Conservation (phyloP, 1,284 basidiomycete species). For the Cryptococcus amylolentus region DNA sequence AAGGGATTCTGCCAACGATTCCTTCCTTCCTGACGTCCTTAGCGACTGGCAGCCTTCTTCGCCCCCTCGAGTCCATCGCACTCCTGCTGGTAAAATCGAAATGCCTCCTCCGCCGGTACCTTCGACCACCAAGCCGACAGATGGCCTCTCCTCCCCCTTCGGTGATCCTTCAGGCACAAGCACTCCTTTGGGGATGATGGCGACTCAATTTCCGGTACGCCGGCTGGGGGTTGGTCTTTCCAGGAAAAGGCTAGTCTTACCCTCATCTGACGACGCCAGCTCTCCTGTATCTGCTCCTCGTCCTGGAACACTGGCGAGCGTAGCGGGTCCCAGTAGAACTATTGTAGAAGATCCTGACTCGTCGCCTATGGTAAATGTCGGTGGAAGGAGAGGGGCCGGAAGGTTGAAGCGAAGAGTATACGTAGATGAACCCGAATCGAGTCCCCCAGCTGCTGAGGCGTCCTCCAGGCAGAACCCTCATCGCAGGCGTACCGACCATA, state of each 20-base stretch:
- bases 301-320: background rate
- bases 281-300: conserved; percentile 1
- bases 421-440: background rate
- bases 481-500: background rate
- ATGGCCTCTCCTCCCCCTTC: background rate
- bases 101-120: conserved; percentile 17
- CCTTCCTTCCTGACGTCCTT: too few relatives aligned
- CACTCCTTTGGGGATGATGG: background rate
- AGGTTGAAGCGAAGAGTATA: conserved; percentile 1
- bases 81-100: background rate
- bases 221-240: conserved; percentile 10
- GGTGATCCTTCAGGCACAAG: background rate
- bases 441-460: too few relatives aligned
- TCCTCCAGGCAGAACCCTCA: too few relatives aligned
- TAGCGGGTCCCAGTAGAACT: background rate
- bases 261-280: conserved; percentile 6
- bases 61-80: background rate
- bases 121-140: background rate
- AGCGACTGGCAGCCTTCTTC: background rate
- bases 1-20: too few relatives aligned
- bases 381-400: background rate
- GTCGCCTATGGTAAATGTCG: conserved; percentile 9
- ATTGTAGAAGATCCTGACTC: conserved; percentile 8
- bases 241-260: conserved; percentile 2
- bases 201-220: conserved; percentile 13